phyloP scores from a whole-genome alignment of 306 rosid species.

The Quercus parvula region DNA sequence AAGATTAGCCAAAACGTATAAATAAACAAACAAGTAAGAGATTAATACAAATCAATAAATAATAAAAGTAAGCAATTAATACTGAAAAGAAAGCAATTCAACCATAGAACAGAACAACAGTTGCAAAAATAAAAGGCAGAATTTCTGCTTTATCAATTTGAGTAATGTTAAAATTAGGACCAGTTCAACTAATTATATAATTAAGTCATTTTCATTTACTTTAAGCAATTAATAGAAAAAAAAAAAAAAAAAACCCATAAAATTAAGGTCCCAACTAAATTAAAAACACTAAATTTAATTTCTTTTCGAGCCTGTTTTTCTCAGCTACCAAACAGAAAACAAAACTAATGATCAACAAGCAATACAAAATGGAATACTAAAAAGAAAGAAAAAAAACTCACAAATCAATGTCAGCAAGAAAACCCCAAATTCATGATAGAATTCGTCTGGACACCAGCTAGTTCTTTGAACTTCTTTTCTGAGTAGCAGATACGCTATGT shows the following conservation, averaged over 20 bases:
- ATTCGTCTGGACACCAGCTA: neutral
- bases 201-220: neutral
- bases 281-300: neutral
- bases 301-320: neutral
- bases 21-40: neutral
- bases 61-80: neutral
- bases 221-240: neutral
- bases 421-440: conserved; percentile 51
- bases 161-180: neutral
- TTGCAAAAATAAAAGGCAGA: neutral
- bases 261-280: neutral
- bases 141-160: neutral
- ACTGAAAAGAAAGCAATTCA: neutral
- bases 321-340: neutral
- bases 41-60: neutral
- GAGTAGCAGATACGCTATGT: neutral
- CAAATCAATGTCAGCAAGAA: conserved; percentile 27
- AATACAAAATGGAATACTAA: neutral
- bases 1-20: neutral
- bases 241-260: neutral
- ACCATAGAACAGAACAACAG: neutral
- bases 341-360: conserved; percentile 2
- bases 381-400: conserved; percentile 24
- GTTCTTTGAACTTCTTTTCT: neutral
- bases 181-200: neutral